A percentile compares a stretch with the other conserved stretches of the same genome.
phyloP scores from a whole-genome alignment of 345 rosid species.

The Citrus hindsii region DNA sequence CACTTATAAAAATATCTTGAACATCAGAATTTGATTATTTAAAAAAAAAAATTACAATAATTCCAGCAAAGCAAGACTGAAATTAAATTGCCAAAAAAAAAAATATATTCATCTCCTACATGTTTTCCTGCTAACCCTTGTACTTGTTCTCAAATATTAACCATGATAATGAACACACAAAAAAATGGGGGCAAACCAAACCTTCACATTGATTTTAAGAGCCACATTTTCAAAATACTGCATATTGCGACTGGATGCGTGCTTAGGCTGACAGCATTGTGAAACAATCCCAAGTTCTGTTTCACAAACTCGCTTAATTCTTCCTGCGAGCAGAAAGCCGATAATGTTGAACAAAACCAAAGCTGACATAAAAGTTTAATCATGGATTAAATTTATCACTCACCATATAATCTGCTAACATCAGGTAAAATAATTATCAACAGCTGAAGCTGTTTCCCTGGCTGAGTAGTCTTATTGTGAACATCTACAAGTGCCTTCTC shows the following conservation, averaged over 20 bases:
- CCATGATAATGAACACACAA: not conserved
- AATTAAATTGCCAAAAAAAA: not conserved
- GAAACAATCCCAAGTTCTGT: conserved; percentile 74
- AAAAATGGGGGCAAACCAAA: conserved; percentile 4
- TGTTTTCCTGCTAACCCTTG: not conserved
- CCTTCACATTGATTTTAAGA: conserved; percentile 85
- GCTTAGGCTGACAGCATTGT: conserved; percentile 64
- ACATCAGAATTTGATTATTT: not conserved
- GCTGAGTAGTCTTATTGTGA: conserved; percentile 8
- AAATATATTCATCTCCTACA: not conserved
- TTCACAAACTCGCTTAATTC: conserved; percentile 64
- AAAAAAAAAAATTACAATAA: not conserved
- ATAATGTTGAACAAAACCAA: not conserved
- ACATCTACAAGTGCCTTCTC: conserved; percentile 45
- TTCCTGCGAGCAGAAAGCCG: conserved; percentile 27
- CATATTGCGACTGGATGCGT: conserved; percentile 26
- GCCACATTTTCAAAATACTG: conserved; percentile 69
- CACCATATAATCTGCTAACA: conserved; percentile 54
- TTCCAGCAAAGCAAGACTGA: not conserved
- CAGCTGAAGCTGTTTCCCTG: conserved; percentile 39
- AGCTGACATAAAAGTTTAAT: not conserved
- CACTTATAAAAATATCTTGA: not conserved
- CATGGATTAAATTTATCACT: not conserved
- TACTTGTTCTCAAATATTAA: not conserved
- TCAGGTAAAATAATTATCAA: conserved; percentile 70